Percentiles rank a stretch among this genome's conserved stretches.
Evolutionary conservation across 768 basidiomycete genomes (phyloP).

Genomic region (Fomitopsis serialis): DNA sequence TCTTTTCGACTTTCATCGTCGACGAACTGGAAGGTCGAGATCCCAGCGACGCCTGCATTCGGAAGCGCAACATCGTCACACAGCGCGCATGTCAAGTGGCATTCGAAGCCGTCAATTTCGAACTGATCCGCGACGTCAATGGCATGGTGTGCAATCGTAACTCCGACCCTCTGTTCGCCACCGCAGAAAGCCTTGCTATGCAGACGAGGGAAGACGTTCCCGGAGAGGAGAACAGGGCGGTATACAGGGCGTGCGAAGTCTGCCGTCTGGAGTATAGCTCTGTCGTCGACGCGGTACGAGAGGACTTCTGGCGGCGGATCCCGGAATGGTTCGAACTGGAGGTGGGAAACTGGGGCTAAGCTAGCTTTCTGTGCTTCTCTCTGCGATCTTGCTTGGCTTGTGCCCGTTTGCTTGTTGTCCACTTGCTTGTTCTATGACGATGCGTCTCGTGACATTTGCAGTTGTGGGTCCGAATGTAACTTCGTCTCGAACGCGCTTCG

Average conservation of each 20-base stretch:
- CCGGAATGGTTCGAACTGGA: conserved; percentile 65
- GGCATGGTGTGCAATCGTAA: conserved; percentile 60
- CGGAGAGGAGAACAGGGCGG: conserved; percentile 34
- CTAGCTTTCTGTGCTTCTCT: not conserved
- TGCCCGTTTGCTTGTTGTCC: not conserved
- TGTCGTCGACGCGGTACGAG: conserved; percentile 53
- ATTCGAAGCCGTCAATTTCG: conserved; percentile 71
- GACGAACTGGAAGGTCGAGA: conserved; percentile 66
- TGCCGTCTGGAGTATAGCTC: conserved; percentile 58
- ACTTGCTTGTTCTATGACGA: not conserved
- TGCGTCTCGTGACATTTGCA: not conserved
- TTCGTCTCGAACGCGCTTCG: conserved; percentile 3
- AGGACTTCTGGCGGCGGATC: conserved; percentile 60
- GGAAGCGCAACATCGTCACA: conserved; percentile 38
- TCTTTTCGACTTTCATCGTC: conserved; percentile 72
- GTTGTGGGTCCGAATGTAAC: not conserved
- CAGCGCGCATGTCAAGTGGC: conserved; percentile 62
- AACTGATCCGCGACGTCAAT: conserved; percentile 69
- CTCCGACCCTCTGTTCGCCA: conserved; percentile 67
- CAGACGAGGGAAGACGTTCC: conserved; percentile 46
- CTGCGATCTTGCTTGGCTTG: not conserved
- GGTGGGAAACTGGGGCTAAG: conserved; percentile 29
- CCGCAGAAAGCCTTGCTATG: conserved; percentile 63
- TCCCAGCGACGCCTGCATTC: conserved; percentile 37
- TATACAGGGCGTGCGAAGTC: conserved; percentile 57